Base-by-base conservation (phyloP, 2,329 filamentous ascomycete genomes). In the Beauveria scarabaeidicola region DNA sequence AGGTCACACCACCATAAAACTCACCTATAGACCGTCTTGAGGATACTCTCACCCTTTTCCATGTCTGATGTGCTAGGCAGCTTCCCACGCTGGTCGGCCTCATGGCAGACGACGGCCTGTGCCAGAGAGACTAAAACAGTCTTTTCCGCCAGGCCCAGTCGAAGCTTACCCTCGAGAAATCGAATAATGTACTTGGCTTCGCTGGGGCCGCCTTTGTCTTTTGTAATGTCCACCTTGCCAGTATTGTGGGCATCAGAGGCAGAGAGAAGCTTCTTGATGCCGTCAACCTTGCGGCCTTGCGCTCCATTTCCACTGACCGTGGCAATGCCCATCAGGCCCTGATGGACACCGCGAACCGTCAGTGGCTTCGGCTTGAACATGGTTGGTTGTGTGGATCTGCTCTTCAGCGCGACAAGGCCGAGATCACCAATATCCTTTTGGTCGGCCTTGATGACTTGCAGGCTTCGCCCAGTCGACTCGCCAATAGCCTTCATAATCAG, bases 401-500 rank as follows among this genome's bases (percentile, higher is more conserved):
- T 97, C 78, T 97, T 97, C 52, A 96, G 90, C 47, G 94, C 94
- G 1, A 99, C 93, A 38, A 97, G 78, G 11, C 94, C 94, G 11
- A 99, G 81, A 72, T 99, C 94, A 58, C 94, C 94, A 73, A 97
- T 96, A 67, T 97, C 91, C 68, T 94, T 91, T 70, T 99, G 94
- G 66, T 97, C 92, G 52, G 89, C 85, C 75, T 97, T 97, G 78
- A 99, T 96, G 56, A 96, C 86, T 41, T 87, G 82, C 51, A 97
- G 75, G 68, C 86, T 96, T 62, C 94, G 86, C 10, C 94, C 94
- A 0, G 94, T 99, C 32, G 87, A 89, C 75, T 97, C 93, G 11
- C 93, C 93, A 68, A 99, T 96, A 5, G 94, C 90, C 73, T 97
- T 99, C 92, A 97, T 97, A 68, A 99, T 97, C 29, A 99, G 75